Conservation (phyloP, 2,329 filamentous ascomycete species). For the Sarocladiaceae sp. region DNA sequence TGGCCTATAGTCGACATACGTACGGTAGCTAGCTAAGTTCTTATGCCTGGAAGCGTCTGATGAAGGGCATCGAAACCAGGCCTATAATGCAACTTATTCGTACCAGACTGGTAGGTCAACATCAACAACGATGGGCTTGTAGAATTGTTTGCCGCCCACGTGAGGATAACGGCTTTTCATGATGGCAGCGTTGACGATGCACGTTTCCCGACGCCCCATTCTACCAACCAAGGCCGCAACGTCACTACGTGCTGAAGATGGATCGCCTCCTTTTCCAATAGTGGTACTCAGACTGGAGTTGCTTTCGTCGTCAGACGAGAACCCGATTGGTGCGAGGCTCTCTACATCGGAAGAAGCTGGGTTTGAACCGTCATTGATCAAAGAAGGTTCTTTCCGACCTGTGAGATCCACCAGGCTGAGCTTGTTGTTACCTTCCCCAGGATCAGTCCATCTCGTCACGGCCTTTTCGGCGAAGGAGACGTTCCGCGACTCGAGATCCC, state of each 20-base stretch:
- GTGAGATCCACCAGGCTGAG: conserved; percentile 61
- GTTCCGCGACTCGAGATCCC: conserved; percentile 43
- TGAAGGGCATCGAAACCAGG: too few relatives aligned
- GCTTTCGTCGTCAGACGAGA: conserved; percentile 17
- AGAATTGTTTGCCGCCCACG: conserved; percentile 56
- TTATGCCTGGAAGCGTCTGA: too few relatives aligned
- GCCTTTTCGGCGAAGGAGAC: conserved; percentile 40
- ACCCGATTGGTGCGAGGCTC: neutral
- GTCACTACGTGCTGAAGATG: conserved; percentile 37
- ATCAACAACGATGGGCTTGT: conserved; percentile 83
- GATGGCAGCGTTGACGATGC: conserved; percentile 75
- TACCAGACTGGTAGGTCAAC: conserved; percentile 60
- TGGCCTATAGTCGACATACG: too few relatives aligned
- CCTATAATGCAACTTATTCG: conserved; percentile 10
- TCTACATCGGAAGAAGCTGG: conserved; percentile 11
- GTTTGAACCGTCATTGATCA: conserved; percentile 44
- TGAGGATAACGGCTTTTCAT: conserved; percentile 65
- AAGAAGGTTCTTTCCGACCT: conserved; percentile 30
- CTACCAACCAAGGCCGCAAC: conserved; percentile 34
- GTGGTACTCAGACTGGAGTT: conserved; percentile 15
- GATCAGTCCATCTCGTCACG: conserved; percentile 51
- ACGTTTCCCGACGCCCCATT: conserved; percentile 59
- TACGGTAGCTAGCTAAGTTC: too few relatives aligned
- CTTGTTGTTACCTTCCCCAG: conserved; percentile 50
- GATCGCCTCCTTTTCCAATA: conserved; percentile 33